Conservation (phyloP, 2,329 filamentous ascomycete genomes). For the Bipolaris bicolor region DNA sequence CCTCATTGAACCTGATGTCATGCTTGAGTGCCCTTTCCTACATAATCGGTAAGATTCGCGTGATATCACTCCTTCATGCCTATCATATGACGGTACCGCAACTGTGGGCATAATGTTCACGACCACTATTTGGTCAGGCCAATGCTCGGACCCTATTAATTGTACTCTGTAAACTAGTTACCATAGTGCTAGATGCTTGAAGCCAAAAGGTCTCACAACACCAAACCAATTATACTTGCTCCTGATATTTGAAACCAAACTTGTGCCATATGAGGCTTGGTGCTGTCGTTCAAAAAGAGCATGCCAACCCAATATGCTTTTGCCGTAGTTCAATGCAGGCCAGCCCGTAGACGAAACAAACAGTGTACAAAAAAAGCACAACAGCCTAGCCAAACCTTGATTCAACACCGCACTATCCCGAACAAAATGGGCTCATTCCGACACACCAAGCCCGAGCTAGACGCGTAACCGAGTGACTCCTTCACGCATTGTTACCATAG, state of each 20-base stretch:
- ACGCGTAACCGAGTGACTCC: not conserved
- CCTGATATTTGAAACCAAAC: no score
- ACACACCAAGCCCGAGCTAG: not conserved
- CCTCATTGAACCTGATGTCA: not conserved
- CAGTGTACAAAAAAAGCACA: not conserved
- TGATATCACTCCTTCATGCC: not conserved
- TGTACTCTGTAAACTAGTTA: no score
- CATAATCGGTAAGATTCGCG: not conserved
- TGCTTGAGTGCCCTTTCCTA: not conserved
- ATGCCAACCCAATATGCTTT: not conserved
- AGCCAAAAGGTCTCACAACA: not conserved
- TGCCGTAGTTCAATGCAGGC: not conserved
- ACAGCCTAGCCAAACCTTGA: not conserved
- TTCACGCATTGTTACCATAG: not conserved
- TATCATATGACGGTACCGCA: not conserved
- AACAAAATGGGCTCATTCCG: no score
- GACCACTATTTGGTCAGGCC: not conserved
- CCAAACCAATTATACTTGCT: no score
- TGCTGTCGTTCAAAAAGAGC: no score
- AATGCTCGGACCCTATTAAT: not conserved
- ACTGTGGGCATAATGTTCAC: not conserved
- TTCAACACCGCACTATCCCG: not conserved
- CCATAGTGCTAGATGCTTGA: no score
- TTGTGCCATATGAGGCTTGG: no score
- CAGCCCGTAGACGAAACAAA: not conserved